Percentiles rank a stretch among this genome's conserved stretches.
Conservation (phyloP, 2,329 filamentous ascomycete species). For the Sarocladium brachiariae region DNA sequence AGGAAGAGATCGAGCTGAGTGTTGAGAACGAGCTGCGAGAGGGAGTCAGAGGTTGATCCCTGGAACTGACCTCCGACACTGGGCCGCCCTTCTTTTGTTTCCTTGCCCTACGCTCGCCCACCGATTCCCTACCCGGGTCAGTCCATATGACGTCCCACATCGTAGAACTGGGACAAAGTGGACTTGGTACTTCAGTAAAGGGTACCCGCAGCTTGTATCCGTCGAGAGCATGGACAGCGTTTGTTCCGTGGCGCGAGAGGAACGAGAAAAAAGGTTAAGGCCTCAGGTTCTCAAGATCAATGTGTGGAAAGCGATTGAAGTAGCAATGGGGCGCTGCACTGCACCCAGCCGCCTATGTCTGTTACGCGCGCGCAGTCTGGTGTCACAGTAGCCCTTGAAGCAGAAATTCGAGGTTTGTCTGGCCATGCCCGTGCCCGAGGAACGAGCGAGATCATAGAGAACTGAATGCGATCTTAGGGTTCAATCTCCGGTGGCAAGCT, state of each 20-base stretch:
- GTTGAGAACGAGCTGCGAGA: slow-evolving; percentile 21
- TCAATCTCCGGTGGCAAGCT: no score
- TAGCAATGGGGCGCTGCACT: no score
- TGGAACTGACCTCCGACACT: not conserved
- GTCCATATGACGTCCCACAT: slow-evolving; percentile 58
- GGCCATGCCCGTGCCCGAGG: no score
- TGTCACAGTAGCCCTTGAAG: not conserved
- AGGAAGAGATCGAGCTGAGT: slow-evolving; percentile 36
- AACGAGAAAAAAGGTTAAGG: no score
- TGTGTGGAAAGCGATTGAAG: not conserved
- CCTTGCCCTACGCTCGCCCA: slow-evolving; percentile 44
- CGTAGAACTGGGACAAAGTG: slow-evolving; percentile 10
- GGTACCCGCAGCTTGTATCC: not conserved
- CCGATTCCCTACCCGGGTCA: slow-evolving; percentile 44
- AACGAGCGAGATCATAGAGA: no score
- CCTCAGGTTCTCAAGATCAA: not conserved
- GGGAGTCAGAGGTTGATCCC: not conserved
- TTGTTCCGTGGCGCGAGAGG: no score
- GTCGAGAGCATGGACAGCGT: not conserved
- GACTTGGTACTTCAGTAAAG: not conserved
- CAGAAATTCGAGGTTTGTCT: not conserved
- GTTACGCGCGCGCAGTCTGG: not conserved
- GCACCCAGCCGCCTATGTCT: not conserved
- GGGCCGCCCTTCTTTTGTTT: slow-evolving; percentile 31
- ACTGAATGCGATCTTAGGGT: no score